Evolutionary conservation across 2,329 filamentous ascomycete species (phyloP).

Genomic region (Ampelomyces quisqualis): DNA sequence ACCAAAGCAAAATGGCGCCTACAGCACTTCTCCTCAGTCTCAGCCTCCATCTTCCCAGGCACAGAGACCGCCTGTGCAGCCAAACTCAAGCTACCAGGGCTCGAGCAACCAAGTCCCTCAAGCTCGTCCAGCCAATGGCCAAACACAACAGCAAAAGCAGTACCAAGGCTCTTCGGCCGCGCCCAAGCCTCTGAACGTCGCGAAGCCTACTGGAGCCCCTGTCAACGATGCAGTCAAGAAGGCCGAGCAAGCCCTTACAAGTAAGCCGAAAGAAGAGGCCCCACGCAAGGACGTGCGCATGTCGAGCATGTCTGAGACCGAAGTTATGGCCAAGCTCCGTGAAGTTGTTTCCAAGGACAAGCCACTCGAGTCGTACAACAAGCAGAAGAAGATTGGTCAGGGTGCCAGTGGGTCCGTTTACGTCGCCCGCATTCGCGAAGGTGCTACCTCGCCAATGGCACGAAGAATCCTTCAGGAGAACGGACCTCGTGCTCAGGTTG

Average conservation of each 20-base stretch:
- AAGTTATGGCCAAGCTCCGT: slow-evolving; percentile 94
- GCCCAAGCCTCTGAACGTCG: slow-evolving; percentile 57
- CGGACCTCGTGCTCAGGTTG: slow-evolving; percentile 82
- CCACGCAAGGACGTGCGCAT: slow-evolving; percentile 92
- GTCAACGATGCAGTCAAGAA: slow-evolving; percentile 75
- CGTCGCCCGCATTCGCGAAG: slow-evolving; percentile 91
- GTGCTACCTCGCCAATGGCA: slow-evolving; percentile 76
- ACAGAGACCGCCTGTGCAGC: slow-evolving; percentile 47
- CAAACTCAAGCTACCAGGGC: slow-evolving; percentile 43
- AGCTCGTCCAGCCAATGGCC: slow-evolving; percentile 49
- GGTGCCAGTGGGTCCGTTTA: slow-evolving; percentile 98
- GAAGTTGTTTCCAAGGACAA: slow-evolving; percentile 95
- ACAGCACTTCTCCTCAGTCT: slow-evolving; percentile 30
- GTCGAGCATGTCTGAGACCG: slow-evolving; percentile 95
- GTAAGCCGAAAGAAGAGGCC: slow-evolving; percentile 66
- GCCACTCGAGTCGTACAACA: slow-evolving; percentile 92
- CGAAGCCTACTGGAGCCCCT: slow-evolving; percentile 51
- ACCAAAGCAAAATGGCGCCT: slow-evolving; percentile 49
- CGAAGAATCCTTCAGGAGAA: slow-evolving; percentile 76
- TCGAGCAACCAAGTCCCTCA: slow-evolving; percentile 45
- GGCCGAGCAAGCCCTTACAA: slow-evolving; percentile 81
- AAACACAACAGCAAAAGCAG: slow-evolving; percentile 36
- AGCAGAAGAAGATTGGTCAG: slow-evolving; percentile 99
- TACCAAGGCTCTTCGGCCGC: slow-evolving; percentile 51
- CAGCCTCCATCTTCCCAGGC: slow-evolving; percentile 29